These are phyloP conservation scores for Cutaneotrichosporon mucoides DNA, from an alignment of 1,284 basidiomycete genomes.

Conservation along the genomic window DNA sequence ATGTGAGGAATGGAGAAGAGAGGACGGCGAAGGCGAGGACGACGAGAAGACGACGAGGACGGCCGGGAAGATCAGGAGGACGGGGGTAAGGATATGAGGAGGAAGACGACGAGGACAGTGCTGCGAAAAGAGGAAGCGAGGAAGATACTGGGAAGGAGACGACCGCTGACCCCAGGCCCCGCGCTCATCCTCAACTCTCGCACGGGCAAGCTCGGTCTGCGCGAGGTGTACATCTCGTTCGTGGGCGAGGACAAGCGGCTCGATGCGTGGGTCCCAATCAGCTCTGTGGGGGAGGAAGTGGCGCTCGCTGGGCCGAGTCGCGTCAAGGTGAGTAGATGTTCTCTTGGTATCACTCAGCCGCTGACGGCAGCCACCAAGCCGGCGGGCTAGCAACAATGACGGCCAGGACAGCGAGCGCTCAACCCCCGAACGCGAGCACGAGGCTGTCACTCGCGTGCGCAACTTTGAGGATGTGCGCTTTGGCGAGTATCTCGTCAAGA, in stretches of 20 bases:
- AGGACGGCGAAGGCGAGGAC: too few relatives aligned
- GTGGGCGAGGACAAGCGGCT: conserved; percentile 61
- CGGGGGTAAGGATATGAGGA: too few relatives aligned
- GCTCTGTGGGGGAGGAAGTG: conserved; percentile 25
- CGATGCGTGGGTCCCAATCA: conserved; percentile 66
- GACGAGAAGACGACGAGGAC: too few relatives aligned
- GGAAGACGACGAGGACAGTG: too few relatives aligned
- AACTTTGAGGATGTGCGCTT: conserved; percentile 50
- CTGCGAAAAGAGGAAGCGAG: too few relatives aligned
- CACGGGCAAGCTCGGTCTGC: conserved; percentile 9
- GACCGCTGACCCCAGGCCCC: conserved; percentile 18
- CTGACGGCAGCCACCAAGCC: not conserved
- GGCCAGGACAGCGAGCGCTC: conserved; percentile 11
- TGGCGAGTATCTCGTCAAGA: conserved; percentile 44
- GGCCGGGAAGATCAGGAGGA: too few relatives aligned
- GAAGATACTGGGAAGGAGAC: too few relatives aligned
- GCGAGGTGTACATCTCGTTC: conserved; percentile 41
- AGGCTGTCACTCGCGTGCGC: conserved; percentile 37
- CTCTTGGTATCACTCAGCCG: too few relatives aligned
- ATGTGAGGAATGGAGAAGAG: too few relatives aligned
- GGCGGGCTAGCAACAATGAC: not conserved
- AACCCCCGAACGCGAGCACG: conserved; percentile 42
- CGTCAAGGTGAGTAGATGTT: not conserved
- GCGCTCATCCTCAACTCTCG: conserved; percentile 31
- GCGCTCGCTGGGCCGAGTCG: conserved; percentile 9